Base-by-base conservation (phyloP, 1,284 basidiomycete genomes). In the Fomitopsis palustris region DNA sequence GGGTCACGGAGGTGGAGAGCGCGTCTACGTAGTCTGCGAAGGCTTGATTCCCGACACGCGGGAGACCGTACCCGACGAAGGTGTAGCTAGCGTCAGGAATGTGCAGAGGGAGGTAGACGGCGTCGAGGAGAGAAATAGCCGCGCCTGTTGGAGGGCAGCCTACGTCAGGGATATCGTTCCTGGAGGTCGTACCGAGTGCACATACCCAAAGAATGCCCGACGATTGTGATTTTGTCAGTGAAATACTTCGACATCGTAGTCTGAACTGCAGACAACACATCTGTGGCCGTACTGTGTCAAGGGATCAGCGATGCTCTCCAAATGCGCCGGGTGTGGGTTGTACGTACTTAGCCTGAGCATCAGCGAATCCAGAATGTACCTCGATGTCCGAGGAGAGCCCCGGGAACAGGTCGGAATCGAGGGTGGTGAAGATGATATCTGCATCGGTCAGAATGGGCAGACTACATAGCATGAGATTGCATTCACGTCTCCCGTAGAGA, bases 31-130 rank as follows among this genome's bases (percentile, higher is more conserved):
- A 86, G 64, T 84, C 62, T 0, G 84, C 85, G 71, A 81, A 68
- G 0, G 72, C 81, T 63, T 81, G 77, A 66, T 88, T 88, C 9
- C 86, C 87, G 38, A 87, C 81, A 41, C 87, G 78, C 19, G 87
- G 87, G 69, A 85, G 75, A 23, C 80, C 78, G 65, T 78, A 83
- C 0, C 69, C 74, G 43, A 82, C 65, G 39, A 72, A 76, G 60
- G 71, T 75, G 69, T 82, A 72, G 2, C 65, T 69, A 1, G 74
- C 74, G 3, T 59, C 64, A 0, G 78, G 73, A 4, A 84, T 69
- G 58, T 81, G 77, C 21, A 80, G 66, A 3, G 77, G 75, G 14
- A 84, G 71, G 65, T 77, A 80, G 19, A 82, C 73, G 0, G 77
- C 70, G 62, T 80, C 78, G n/a, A 84, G 71, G 17, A 82, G 70